Evolutionary conservation across 179 eudicot genomes (phyloP), one percentile per base, ranked within the genome.

Genomic region (Monotropa hypopitys): DNA sequence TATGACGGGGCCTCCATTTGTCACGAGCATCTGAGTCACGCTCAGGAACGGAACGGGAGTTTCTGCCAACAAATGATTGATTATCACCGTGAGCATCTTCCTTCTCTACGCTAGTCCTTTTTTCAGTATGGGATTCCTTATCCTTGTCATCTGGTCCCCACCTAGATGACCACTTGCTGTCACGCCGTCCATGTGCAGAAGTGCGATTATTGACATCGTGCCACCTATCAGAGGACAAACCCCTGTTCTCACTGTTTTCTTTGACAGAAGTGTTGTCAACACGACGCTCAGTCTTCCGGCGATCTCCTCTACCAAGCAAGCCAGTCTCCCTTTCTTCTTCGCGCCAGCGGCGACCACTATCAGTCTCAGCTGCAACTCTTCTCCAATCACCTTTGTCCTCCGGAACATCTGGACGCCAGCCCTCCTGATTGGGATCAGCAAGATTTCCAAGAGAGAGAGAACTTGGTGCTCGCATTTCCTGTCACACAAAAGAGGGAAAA

Each of bases 111-210:
- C 93, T 98, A 18, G 83, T 49, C 81, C 72, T 88, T 84, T 91
- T 95, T 77, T 95, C 99, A 51, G 63, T 28, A 62, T 89, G 84
- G 53, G 86, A 73, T 74, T 95, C 99, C 85, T 91, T 95, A 33
- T 92, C 97, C 81, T 92, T 94, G 80, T 90, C 98, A 43, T 91
- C 98, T 46, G 97, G 98, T 43, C 98, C 99, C 99, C 99, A 95
- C 84, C 97, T 86, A 75, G 93, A 89, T 46, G 98, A 90, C 99
- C 99, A 95, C 87, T 95, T 95, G 90, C 84, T 87, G 20, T 93
- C 99, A 84, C 97, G 97, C 59, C 89, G 84, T 10, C 95, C 98
- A 75, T 75, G 85, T 20, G n/a, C 81, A 62, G 97, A 67, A 82
- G 70, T 90, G 56, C 99, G 43, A 38, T 75, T 89, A 76, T 67